Evolutionary conservation across 768 basidiomycete genomes (phyloP), one percentile per base, ranked within the genome.

Genomic region (Podaxis pistillaris): DNA sequence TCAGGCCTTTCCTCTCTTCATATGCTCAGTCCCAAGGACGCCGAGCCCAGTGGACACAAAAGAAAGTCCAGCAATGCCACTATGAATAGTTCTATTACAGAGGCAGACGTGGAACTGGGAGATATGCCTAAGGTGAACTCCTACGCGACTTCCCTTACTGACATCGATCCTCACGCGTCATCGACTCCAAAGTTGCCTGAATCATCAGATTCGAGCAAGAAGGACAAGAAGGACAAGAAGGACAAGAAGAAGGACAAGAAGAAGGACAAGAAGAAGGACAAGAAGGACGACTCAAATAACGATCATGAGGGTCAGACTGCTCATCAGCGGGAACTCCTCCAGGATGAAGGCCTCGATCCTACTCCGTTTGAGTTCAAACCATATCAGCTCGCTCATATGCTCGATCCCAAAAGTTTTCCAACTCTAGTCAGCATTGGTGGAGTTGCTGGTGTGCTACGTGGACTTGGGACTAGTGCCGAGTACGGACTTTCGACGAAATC

Each of bases 351-450:
- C 24, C 68, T 77, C 36, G 83, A 95, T 71, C 84, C 88, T 1
- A 73, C 83, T 1, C 92, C 93, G 0, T 97, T 96, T 73, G 71
- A 70, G 11, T 87, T 88, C 69, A 87, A 86, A 60, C 93, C 96
- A 0, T 84, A 81, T 64, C 78, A 82, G 55, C 86, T 98, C 15
- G 96, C 96, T 0, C 84, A 86, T 63, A 83, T 97, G 58, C 86
- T 98, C 40, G 96, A 98, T 71, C 94, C 95, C 8, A 98, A 97
- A 76, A 88, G 79, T 65, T 65, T 95, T 11, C 82, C 88, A 2
- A 71, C 80, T 13, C 82, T 99, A 36, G 78, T 78, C 17, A 74
- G 73, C 11, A 79, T 96, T 38, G 95, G 94, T 19, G 97, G 97
- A 46, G 77, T 82, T 7, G 67, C 78, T 0, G 85, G 82, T 7